These are phyloP conservation scores for Neurospora sp. DNA, from an alignment of 495 filamentous ascomycete genomes.

Conservation along the genomic window DNA sequence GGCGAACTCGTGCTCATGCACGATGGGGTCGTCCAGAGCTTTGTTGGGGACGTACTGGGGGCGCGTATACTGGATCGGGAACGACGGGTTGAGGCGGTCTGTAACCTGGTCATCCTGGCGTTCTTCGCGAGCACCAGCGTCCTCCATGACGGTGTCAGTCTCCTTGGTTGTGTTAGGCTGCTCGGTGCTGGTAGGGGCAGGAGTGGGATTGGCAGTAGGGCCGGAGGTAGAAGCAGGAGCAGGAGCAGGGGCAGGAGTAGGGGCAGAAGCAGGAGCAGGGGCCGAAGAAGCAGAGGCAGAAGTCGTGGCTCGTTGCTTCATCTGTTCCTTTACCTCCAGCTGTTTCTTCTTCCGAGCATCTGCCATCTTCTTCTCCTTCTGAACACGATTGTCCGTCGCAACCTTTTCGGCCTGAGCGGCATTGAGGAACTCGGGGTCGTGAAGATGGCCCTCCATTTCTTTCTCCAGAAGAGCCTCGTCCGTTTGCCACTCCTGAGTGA, in stretches of 20 bases:
- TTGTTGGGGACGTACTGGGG: neutral
- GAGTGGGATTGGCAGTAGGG: neutral
- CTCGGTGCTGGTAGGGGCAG: neutral
- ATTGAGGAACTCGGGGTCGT: conserved; percentile 35
- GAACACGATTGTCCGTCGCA: conserved; percentile 23
- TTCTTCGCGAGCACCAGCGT: neutral
- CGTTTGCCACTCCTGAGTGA: conserved; percentile 38
- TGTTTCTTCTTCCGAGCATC: conserved; percentile 13
- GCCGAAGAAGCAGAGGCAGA: neutral
- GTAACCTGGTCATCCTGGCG: neutral
- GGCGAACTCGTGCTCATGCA: conserved; percentile 68
- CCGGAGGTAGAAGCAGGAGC: neutral
- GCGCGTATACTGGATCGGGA: neutral
- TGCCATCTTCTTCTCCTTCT: neutral
- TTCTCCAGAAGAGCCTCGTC: conserved; percentile 38
- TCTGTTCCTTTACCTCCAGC: too few species aligned
- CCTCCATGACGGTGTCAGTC: neutral
- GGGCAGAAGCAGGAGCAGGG: neutral
- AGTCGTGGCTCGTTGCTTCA: conserved; percentile 2
- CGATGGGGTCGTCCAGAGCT: conserved; percentile 40
- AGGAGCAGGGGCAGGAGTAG: neutral
- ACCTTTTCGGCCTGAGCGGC: conserved; percentile 18
- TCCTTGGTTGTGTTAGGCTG: neutral
- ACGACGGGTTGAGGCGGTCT: neutral
- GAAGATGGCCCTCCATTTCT: conserved; percentile 41